Base-by-base conservation (phyloP, 345 rosid genomes). In the Acer yangbiense region DNA sequence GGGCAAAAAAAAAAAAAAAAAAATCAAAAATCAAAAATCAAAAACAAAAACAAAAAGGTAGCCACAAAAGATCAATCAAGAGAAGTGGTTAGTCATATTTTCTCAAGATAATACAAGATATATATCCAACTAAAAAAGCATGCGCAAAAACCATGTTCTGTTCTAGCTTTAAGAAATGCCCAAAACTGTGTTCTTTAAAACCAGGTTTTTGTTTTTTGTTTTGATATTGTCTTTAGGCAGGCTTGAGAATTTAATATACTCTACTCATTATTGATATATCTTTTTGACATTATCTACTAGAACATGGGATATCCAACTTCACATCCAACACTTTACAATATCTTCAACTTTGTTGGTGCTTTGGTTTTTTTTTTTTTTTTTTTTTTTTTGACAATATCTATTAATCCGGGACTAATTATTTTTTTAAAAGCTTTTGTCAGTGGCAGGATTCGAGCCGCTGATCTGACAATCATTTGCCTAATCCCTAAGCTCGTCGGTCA, bases 251-350 rank as follows among this genome's bases (percentile, higher is more conserved):
- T 21, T 52, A 71, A 71, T 71, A 54, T 27, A 52, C 12, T 43
- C 13, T 4, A 60, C 54, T 60, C 68, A 44, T 63, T 44, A 6
- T 44, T 58, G 50, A 9, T 23, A 4, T 23, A 18, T n/a, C 48
- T 32, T 35, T 58, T 72, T 18, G 17, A 72, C 75, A 72, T 72
- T 55, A 29, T 57, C 52, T 52, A 4, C 10, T 39, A 17, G 71
- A 65, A 29, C 50, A 65, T 75, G 77, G 63, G 35, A 29, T 75
- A 29, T 75, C 71, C 77, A 75, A 75, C 71, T 65, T 50, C 71
- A 65, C 41, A 46, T 21, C 41, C 77, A 73, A 16, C 18, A 39
- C 50, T 4, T 1, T 13, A 41, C 32, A 23, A 13, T 60, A 61
- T 73, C 8, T 25, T 39, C 67, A 44, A 14, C n/a, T 21, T 55